Evolutionary conservation across 805 yeast genomes (phyloP), one percentile per base, ranked within the genome.

Genomic region (Candida glaebosa): DNA sequence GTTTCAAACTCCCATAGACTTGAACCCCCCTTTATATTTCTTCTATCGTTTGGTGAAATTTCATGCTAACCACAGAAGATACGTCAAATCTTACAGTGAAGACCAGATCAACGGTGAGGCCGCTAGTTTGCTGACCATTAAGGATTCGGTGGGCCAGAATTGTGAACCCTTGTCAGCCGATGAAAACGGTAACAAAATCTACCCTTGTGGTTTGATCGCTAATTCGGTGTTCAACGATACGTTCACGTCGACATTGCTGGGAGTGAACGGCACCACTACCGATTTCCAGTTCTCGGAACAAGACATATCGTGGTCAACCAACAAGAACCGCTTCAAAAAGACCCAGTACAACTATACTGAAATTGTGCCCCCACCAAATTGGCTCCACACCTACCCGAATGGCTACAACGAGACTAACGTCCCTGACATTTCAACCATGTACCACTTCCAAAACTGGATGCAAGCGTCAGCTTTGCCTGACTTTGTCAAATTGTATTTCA

Each of bases 161-260:
- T 70, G 76, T 49, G 55, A 67, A 49, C 76, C 76, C 10, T 61
- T 70, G 43, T 57, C 68, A 6, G 39, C 49, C 1, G 58, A 68
- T 44, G 39, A 54, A 2, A 46, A 65, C 19, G 82, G 82, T 12
- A 76, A 63, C 61, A 75, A 67, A 39, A 74, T 75, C 46, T 86
- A 86, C 55, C 95, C 95, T 10, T 86, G 95, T 63, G 95, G 95
- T 1, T 67, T 86, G 45, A 85, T 86, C 55, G 93, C 95, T 14
- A 86, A 86, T 58, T 77, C 90, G 7, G 51, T 84, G 51, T 86
- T 85, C 64, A 86, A 86, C 60, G 95, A 86, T 54, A 84, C 93
- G 0, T 83, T 47, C 41, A 30, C 53, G 14, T 37, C 52, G 8
- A 59, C 71, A 3, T 57, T 70, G 18, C 38, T 20, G 4, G 71